Base-by-base conservation (phyloP, 2,329 filamentous ascomycete genomes). In the Macrophomina phaseolina region DNA sequence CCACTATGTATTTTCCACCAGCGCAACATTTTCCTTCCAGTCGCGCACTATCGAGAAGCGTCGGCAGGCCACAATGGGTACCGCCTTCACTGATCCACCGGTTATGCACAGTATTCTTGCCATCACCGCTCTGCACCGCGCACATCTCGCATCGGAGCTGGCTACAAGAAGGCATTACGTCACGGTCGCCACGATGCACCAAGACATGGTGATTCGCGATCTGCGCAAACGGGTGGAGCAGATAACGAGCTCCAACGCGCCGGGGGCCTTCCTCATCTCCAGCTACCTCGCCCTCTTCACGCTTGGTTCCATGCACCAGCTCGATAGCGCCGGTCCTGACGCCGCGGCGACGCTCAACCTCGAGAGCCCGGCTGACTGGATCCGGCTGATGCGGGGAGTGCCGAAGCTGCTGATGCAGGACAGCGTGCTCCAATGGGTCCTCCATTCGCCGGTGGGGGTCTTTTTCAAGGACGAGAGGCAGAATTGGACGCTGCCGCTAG, bases 41-140 rank as follows among this genome's bases (percentile, higher is more conserved):
- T 51, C 71, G 1, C 68, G 67, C 4, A 68, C 69, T 3, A 68
- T 71, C 49, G 69, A 67, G 5, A 71, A 65, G 36, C 63, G 68
- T 5, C 70, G 66, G 8, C 64, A 68, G 48, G 65, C 80, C 18
- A 16, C 30, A 5, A 69, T 73, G 45, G 70, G 74, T 34, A 68
- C 78, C 42, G 79, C 78, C 1, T 79, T 81, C 55, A 74, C 78
- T 6, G 77, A 80, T 68, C 75, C 79, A 3, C 83, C 81, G 51
- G 73, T 83, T 28, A 72, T 84, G 9, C 78, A 82, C 67, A 77
- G 76, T 40, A 71, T 82, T 12, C 73, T 83, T 6, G 80, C 81
- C 11, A 70, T 83, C 16, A 75, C 80, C 11, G 80, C 81, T 5
- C 72, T 83, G 18, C 82, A 84, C 65, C 30, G 51, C 14, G 51